These are phyloP conservation scores for Colletotrichum higginsianum DNA, from an alignment of 2,329 filamentous ascomycete species.

Conservation along the genomic window DNA sequence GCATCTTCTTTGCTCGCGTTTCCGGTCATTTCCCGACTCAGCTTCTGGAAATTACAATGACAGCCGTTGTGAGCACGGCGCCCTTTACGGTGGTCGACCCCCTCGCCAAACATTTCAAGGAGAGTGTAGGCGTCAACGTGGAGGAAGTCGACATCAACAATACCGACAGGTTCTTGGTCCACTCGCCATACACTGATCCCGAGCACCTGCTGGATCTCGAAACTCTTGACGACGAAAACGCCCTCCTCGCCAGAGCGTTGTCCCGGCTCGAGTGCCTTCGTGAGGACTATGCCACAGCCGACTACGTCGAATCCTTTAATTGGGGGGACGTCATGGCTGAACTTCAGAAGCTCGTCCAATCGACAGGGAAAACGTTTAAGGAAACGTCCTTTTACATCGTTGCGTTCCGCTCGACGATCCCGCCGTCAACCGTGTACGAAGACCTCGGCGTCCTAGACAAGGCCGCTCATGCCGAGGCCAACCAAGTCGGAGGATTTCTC, in stretches of 20 bases:
- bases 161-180: constrained; percentile 64
- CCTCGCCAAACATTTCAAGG: constrained; percentile 34
- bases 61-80: constrained; percentile 27
- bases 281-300: constrained; percentile 81
- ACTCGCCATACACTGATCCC: constrained; percentile 82
- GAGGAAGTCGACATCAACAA: constrained; percentile 28
- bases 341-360: constrained; percentile 66
- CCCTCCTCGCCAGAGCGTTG: constrained; percentile 80
- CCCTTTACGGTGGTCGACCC: constrained; percentile 30
- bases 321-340: constrained; percentile 75
- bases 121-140: constrained; percentile 27
- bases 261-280: constrained; percentile 73
- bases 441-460: constrained; percentile 82
- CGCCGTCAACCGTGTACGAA: constrained; percentile 71
- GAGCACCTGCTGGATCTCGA: constrained; percentile 82
- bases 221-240: constrained; percentile 75
- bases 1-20: neutral
- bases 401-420: constrained; percentile 83
- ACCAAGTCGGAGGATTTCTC: constrained; percentile 83
- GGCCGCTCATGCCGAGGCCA: constrained; percentile 85
- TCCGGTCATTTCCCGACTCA: neutral
- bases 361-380: constrained; percentile 70
- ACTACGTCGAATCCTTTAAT: constrained; percentile 84
- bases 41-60: constrained; percentile 7
- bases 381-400: constrained; percentile 84